phyloP scores from a whole-genome alignment of 192 early-diverging fungal species.

The Coemansia sp. region DNA sequence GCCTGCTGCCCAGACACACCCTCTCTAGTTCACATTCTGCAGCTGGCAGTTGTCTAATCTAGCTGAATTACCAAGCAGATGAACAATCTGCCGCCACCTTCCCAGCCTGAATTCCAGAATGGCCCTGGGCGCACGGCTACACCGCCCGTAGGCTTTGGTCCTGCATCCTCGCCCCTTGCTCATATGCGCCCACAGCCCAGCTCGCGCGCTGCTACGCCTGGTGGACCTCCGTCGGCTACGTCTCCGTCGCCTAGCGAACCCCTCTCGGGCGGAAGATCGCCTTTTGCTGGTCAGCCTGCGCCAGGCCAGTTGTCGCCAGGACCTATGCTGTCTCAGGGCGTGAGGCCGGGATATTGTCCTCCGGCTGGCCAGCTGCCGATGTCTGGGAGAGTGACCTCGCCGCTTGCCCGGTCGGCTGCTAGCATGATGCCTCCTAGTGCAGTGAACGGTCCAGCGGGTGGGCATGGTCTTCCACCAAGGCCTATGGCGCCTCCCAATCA shows the following conservation, averaged over 20 bases:
- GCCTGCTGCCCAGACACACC: conserved; percentile 1
- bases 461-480: conserved; percentile 4
- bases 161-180: conserved; percentile 47
- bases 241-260: conserved; percentile 17
- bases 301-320: conserved; percentile 24
- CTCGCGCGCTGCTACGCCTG: conserved; percentile 42
- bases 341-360: conserved; percentile 11
- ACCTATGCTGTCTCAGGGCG: conserved; percentile 17
- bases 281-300: conserved; percentile 42
- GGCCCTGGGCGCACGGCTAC: conserved; percentile 24
- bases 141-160: conserved; percentile 47
- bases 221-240: conserved; percentile 5
- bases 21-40: neutral
- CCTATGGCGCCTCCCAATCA: conserved; percentile 22
- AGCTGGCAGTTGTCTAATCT: neutral
- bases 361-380: conserved; percentile 10
- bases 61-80: conserved; percentile 4
- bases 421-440: conserved; percentile 5
- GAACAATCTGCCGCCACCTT: conserved; percentile 30
- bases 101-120: conserved; percentile 14
- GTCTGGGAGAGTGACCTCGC: conserved; percentile 37
- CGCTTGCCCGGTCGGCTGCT: conserved; percentile 22
- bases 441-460: conserved; percentile 5
- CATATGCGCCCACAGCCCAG: conserved; percentile 43
- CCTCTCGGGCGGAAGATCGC: conserved; percentile 15